Base-by-base conservation (phyloP, 2,329 filamentous ascomycete genomes). In the Colletotrichum musae region DNA sequence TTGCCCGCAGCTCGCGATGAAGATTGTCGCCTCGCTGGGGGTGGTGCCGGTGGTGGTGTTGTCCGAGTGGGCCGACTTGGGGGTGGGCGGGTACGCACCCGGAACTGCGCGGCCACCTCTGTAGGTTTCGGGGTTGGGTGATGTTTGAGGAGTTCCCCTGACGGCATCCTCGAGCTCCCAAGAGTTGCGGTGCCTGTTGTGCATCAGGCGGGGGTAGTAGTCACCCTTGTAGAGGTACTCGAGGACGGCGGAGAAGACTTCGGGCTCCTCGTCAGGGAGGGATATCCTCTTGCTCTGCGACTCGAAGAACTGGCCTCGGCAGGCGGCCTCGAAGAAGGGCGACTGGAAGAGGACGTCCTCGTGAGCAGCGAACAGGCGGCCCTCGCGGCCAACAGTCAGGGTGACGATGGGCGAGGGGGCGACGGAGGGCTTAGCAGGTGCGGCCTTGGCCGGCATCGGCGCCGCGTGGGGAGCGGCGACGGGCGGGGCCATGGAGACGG, bases 171-270 rank as follows among this genome's bases (percentile, higher is more conserved):
- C 94, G 84, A 97, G 93, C 80, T 94, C 91, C 93, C 93, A 97
- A 84, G 92, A 92, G 86, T 93, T 92, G 79, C 90, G 92, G 81
- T 91, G 91, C 87, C 93, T 94, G 88, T 93, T 93, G 82, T 94
- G 93, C 75, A 97, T 79, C 84, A 98, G 87, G 81, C 94, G 93
- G 65, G 95, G 95, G 82, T 93, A 96, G 85, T 97, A 97, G 87
- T 97, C 94, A 74, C 93, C 94, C 86, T 97, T 97, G 91, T 98
- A 98, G 74, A 98, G 90, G 81, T 95, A 98, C 86, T 98, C 95
- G 84, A 98, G 94, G 77, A 98, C 87, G 77, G 93, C 95, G 80
- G 94, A 97, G 83, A 98, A 93, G 81, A 97, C 89, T 86, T 97
- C 94, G 75, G 95, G 94, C 85, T 97, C 94, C 87, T 93, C 92